Evolutionary conservation across 805 yeast species (phyloP).

Genomic region (Lipomyces sp.): DNA sequence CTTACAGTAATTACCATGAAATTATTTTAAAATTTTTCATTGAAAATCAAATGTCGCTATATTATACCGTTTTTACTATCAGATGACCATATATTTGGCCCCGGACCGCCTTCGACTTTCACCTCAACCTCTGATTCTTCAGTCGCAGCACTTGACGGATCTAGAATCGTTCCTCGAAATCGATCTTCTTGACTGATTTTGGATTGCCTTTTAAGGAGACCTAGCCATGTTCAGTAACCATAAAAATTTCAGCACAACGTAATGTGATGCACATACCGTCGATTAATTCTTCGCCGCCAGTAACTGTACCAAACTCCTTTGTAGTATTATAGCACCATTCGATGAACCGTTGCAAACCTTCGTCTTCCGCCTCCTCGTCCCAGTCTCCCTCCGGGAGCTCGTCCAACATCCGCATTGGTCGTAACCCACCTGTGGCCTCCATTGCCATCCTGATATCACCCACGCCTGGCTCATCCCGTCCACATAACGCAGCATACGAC

Average conservation of each 20-base stretch:
- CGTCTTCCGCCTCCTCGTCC: conserved; percentile 28
- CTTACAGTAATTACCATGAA: not conserved
- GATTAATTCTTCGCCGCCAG: conserved; percentile 26
- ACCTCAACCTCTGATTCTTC: conserved; percentile 1
- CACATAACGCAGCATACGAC: conserved; percentile 55
- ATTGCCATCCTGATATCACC: conserved; percentile 78
- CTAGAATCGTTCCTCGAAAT: conserved; percentile 36
- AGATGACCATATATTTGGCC: conserved; percentile 11
- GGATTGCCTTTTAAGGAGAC: conserved; percentile 32
- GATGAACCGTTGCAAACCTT: conserved; percentile 33
- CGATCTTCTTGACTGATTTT: conserved; percentile 35
- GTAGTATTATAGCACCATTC: conserved; percentile 31
- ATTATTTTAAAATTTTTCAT: not conserved
- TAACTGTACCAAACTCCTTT: conserved; percentile 18
- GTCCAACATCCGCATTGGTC: conserved; percentile 50
- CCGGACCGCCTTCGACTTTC: conserved; percentile 30
- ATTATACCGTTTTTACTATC: not conserved
- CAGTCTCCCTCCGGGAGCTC: conserved; percentile 29
- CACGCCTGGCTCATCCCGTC: conserved; percentile 54
- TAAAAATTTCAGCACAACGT: not conserved
- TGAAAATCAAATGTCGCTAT: not conserved
- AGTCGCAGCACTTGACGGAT: conserved; percentile 4
- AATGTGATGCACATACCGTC: conserved; percentile 15
- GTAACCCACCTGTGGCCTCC: conserved; percentile 63
- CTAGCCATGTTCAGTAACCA: conserved; percentile 3